Base-by-base conservation (phyloP, 1,284 basidiomycete species). In the Caloboletus firmus region DNA sequence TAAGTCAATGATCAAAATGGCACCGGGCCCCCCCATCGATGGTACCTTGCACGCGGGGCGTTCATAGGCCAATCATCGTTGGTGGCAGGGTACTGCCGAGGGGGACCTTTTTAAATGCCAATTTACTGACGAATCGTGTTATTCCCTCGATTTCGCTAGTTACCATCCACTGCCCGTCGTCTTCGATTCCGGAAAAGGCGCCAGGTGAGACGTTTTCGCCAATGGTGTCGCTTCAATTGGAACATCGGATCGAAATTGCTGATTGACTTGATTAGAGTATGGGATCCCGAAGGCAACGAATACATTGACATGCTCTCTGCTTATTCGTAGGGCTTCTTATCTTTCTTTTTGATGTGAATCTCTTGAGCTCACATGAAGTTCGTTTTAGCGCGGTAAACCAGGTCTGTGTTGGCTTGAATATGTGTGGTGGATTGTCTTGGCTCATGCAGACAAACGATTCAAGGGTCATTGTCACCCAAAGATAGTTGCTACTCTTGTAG, bases 251-350 rank as follows among this genome's bases (percentile, higher is more conserved):
- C 44, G 60, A 51, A 59, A 35, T 18, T 17, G 39, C 58, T 65
- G 63, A 64, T 60, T 54, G 54, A 36, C 59, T 62, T 36, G 47
- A 47, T 34, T 63, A 93, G 91, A 71, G 94, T 97, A 66, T 97
- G 94, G 93, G 95, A 98, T 72, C 93, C 93, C 13, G 95, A 98
- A 78, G 94, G 93, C 59, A 85, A 82, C 49, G 91, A 93, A 69
- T 95, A 94, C 73, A 92, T 95, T 58, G 93, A 95, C 68, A 98
- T 98, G 93, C 81, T 99, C 35, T 93, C 93, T 45, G 96, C 97
- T 20, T 99, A 99, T 77, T 95, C 91, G 86, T 95, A 74, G 76
- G 93, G 15, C 51, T 60, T 54, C 56, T 59, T 41, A 51, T 46
- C 18, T 22, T 37, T 34, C 17, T 34, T 52, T 54, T 35, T 22